Evolutionary conservation across 2,329 filamentous ascomycete genomes (phyloP), one percentile per base, ranked within the genome.

Genomic region (Ceratocystis cacaofunesta): DNA sequence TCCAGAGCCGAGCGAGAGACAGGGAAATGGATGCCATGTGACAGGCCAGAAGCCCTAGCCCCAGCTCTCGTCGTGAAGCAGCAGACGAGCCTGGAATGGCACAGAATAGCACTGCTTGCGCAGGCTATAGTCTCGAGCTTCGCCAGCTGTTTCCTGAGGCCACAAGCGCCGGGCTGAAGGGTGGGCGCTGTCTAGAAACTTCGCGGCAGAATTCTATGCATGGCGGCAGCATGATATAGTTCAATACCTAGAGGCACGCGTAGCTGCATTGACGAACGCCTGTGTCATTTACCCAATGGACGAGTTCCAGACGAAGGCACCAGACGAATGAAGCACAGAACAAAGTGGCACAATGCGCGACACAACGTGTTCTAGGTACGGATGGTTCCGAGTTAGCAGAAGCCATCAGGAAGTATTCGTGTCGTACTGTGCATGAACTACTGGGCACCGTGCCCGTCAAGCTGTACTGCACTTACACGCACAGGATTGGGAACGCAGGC

Each of bases 231-330:
- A 58, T 58, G 52, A 36, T 58, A 19, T 30, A n/a, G n/a, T 36
- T 17, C 52, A 30, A 36, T 17, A n/a, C 12, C 17, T 5, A n/a
- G 32, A 12, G 8, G 1, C 32, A 36, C 10, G 32, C 6, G 6
- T 17, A 58, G 52, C n/a, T 58, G 52, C 28, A 58, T 58, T 58
- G 52, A 58, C 52, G 28, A 58, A 32, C 52, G 32, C 25, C 52
- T 58, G 52, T 58, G 52, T 30, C 52, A 58, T 58, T 32, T 7
- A 19, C 17, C 52, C 25, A n/a, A 17, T 32, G 28, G 25, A 32
- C 15, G 8, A 7, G 52, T 19, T 30, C 22, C 48, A 52, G 22
- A 25, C 25, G 19, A 57, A 57, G 52, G 52, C 28, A 32, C 25
- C 52, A 57, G 28, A 57, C 22, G 32, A 17, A 32, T n/a, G 52